These are phyloP conservation scores for Torrubiella hemipterigena DNA, from an alignment of 2,329 filamentous ascomycete species.

Conservation along the genomic window DNA sequence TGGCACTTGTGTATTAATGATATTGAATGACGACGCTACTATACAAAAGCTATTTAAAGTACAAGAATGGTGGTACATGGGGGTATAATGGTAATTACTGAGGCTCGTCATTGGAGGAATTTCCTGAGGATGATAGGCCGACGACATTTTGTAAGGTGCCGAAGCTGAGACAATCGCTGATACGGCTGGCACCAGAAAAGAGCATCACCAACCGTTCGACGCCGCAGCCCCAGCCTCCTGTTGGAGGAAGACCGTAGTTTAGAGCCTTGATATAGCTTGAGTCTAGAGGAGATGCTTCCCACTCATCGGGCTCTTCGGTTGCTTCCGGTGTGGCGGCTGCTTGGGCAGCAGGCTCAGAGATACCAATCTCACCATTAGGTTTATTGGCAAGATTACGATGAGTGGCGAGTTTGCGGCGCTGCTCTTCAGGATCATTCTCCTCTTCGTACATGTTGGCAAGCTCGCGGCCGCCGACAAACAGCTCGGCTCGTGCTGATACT, in stretches of 20 bases:
- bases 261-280: slow-evolving; percentile 76
- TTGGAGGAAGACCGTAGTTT: slow-evolving; percentile 86
- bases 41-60: too few relatives aligned
- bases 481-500: slow-evolving; percentile 71
- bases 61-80: neutral
- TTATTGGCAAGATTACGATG: slow-evolving; percentile 29
- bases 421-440: slow-evolving; percentile 83
- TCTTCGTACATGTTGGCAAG: slow-evolving; percentile 97
- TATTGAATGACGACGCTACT: too few relatives aligned
- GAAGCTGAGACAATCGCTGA: slow-evolving; percentile 80
- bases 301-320: slow-evolving; percentile 24
- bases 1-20: too few relatives aligned
- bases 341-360: slow-evolving; percentile 7
- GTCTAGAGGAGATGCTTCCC: slow-evolving; percentile 42
- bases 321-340: slow-evolving; percentile 7
- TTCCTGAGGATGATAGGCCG: too few relatives aligned
- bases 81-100: slow-evolving; percentile 4
- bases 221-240: slow-evolving; percentile 92
- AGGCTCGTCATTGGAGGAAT: slow-evolving; percentile 17
- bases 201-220: slow-evolving; percentile 88
- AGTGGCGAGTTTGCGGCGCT: slow-evolving; percentile 67
- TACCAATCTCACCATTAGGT: slow-evolving; percentile 18
- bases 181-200: slow-evolving; percentile 65
- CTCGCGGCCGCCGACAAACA: slow-evolving; percentile 71
- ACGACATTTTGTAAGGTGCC: slow-evolving; percentile 66